Evolutionary conservation across 371 early-diverging fungal species (phyloP).

Genomic region (Catenaria anguillulae): DNA sequence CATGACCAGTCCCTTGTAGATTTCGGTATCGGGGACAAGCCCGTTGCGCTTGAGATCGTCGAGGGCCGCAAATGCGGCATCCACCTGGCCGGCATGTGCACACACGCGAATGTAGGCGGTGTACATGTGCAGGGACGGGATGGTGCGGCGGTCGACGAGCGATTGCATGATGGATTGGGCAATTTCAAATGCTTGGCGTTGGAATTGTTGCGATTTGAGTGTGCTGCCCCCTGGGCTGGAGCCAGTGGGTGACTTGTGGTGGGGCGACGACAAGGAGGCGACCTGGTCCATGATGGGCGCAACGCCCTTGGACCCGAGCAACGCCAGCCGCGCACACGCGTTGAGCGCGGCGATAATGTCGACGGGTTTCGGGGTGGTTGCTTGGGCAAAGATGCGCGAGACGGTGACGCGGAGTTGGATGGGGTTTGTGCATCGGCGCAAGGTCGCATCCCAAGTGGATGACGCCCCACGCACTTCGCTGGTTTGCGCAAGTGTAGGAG

Average conservation of each 20-base stretch:
- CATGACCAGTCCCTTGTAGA: conserved; percentile 7
- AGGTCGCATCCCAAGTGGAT: background rate
- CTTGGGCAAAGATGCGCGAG: background rate
- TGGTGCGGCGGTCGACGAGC: background rate
- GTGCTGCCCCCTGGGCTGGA: too few relatives aligned
- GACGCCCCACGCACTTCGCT: background rate
- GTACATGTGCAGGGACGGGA: conserved; percentile 3
- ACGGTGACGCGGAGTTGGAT: conserved; percentile 2
- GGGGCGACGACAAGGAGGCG: background rate
- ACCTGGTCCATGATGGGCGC: background rate
- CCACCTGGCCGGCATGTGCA: conserved; percentile 2
- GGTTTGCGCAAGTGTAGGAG: background rate
- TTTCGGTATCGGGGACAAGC: conserved; percentile 3
- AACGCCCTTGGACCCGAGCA: background rate
- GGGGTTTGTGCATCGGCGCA: conserved; percentile 1
- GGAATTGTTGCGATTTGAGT: background rate
- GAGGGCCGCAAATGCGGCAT: conserved; percentile 3
- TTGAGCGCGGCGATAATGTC: conserved; percentile 6
- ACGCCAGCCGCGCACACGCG: conserved; percentile 2
- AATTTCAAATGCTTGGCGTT: background rate
- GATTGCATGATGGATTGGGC: background rate
- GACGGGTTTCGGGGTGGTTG: background rate
- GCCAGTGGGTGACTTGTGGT: too few relatives aligned
- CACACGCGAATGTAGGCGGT: conserved; percentile 3
- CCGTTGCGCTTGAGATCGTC: conserved; percentile 5